Conservation (phyloP, 345 rosid genomes). For the Boechera retrofracta region DNA sequence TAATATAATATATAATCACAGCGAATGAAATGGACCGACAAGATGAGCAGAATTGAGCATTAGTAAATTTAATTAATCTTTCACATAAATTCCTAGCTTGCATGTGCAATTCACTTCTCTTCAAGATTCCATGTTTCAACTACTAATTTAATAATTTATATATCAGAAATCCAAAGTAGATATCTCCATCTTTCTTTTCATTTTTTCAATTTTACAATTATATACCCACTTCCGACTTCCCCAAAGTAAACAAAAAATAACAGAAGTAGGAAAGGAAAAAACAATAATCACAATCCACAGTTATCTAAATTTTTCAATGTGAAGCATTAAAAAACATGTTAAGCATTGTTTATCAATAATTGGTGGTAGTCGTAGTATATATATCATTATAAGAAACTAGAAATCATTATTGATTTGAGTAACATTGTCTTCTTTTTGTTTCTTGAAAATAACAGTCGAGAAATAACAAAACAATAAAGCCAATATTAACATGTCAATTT, state of each 20-base stretch:
- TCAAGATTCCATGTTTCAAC: constrained; percentile 44
- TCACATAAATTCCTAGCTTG: constrained; percentile 47
- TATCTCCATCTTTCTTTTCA: constrained; percentile 10
- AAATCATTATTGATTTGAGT: constrained; percentile 21
- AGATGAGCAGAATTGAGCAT: constrained; percentile 24
- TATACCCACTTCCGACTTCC: constrained; percentile 26
- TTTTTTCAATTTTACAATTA: constrained; percentile 8
- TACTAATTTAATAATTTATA: constrained; percentile 2
- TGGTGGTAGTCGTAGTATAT: neutral
- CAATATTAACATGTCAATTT: constrained; percentile 30
- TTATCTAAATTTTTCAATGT: neutral
- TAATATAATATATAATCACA: neutral
- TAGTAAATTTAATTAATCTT: constrained; percentile 25
- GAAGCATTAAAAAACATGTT: neutral
- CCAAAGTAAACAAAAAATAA: neutral
- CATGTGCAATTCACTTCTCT: constrained; percentile 46
- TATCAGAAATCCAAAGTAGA: constrained; percentile 36
- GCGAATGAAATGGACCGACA: constrained; percentile 44
- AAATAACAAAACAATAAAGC: neutral
- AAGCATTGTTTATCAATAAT: neutral
- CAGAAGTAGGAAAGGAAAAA: neutral
- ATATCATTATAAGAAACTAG: constrained; percentile 27
- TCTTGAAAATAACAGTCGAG: constrained; percentile 21
- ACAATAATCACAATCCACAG: neutral
- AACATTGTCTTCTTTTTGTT: constrained; percentile 18